Evolutionary conservation across 176 grass and related monocot species (phyloP), one percentile per base, ranked within the genome.

Genomic region (Bolboschoenus planiculmis): DNA sequence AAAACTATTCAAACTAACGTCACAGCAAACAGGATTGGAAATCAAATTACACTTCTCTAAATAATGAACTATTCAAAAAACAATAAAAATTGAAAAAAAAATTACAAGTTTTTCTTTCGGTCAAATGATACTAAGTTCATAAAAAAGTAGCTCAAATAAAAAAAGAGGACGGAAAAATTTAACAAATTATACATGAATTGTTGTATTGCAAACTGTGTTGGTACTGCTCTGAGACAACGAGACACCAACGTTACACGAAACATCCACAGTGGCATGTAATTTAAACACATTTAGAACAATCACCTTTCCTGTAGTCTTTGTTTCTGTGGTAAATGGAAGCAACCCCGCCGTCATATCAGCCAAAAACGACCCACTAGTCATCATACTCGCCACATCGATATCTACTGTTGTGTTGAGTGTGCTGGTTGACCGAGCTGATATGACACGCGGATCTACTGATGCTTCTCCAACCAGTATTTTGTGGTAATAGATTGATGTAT

Each of bases 401-500:
- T 63, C 71, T 7, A 88, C 80, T 16, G 10, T 24, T 24, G 88
- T 81, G 29, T 23, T 83, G 2, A 97, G 18, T 14, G 2, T 33
- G 53, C 35, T 47, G 84, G 81, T 94, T 6, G 85, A 2, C 42
- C 20, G 64, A 36, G 83, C 86, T 0, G 57, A 36, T 27, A 94
- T 2, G 53, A 78, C 84, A 0, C 88, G 86, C 0, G 68, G 82
- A 1, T 82, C 79, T 18, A 94, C 84, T 77, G 86, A 81, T 39
- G 88, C 73, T 66, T 61, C 18, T 1, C 90, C 95, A 0, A 94
- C 92, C 11, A 57, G 27, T n/a, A 55, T 81, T 2, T 87, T 83
- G 81, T 83, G 92, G 83, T 97, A 97, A 64, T 74, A 89, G 75
- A 97, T 79, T 1, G 82, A 2, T 10, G 92, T 58, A 37, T 86